Evolutionary conservation across 2,329 filamentous ascomycete genomes (phyloP), one percentile per base, ranked within the genome.

Genomic region (Paramyrothecium roridum): DNA sequence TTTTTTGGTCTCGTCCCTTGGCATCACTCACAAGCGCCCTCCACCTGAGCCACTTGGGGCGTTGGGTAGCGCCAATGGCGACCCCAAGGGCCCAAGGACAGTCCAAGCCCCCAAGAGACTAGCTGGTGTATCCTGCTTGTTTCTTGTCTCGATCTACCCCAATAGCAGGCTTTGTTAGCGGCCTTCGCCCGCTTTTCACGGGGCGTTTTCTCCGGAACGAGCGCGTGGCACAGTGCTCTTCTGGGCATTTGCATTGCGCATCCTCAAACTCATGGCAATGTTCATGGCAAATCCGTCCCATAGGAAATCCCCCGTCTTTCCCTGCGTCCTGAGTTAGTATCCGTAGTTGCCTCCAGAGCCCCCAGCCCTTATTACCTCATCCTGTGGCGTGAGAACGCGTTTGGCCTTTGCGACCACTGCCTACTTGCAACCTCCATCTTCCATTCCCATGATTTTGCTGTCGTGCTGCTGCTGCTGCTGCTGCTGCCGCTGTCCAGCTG

Each of bases 181-280:
- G 40, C 47, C 10, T 13, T 47, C 13, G 51, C 60, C 61, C 57
- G 61, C 61, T 63, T 63, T 63, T 62, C 54, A 10, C 60, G 58
- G 61, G 60, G 55, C 22, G 37, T 57, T 61, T 59, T 33, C 60
- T 62, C 61, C 61, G 49, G 48, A 3, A 12, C 33, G 10, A 19
- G 30, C 49, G 20, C 37, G 49, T 40, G 33, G 49, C 30, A 48
- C 46, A 48, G 49, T 37, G 12, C 48, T 20, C 16, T 50, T 50
- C 21, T 23, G 17, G 48, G 20, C 20, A 33, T 8, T 43, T 43
- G 37, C 37, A 43, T 43, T 43, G 37, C 37, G 37, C 37, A 43
- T 50, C 48, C 30, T 50, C 17, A n/a, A n/a, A 48, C 20, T 3
- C 46, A 48, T 48, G 19, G 46, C 46, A 43, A 43, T 17, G 37